Evolutionary conservation across 352 stramenopile genomes (phyloP), one percentile per base, ranked within the genome.

Genomic region (Pythium vanterpoolii): DNA sequence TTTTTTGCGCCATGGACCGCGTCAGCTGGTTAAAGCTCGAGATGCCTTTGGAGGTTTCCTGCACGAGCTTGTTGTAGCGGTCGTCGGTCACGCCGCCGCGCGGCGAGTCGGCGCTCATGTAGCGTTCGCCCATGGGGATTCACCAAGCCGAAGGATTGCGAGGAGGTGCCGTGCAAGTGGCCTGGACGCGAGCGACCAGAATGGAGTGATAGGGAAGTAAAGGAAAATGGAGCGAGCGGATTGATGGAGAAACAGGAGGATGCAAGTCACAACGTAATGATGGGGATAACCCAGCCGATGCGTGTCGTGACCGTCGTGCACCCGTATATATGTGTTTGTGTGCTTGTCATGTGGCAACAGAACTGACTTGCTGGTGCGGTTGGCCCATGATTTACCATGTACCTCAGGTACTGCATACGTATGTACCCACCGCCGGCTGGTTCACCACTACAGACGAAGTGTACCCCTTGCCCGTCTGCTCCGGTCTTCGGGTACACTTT

Each of bases 21-120:
- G 85, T 92, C 61, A 92, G 71, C 67, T 90, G 82, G 67, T 91
- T 92, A 64, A 95, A 92, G 64, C 70, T 87, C 57, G 81, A 87
- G 70, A 95, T 95, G 71, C 79, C 85, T 60, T 93, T 93, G 56
- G 79, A 90, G 19, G 81, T 93, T 72, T 90, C 83, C 46, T 77
- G 68, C 57, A 89, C 77, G 61, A 93, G 81, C 70, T 90, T 90
- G 53, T 60, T 54, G 67, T 84, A 90, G 54, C 73, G 75, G 27
- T 93, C 83, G 53, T 89, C 77, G 18, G 79, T 72, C 55, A 84
- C 40, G 52, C 40, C 27, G 45, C 45, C 68, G 52, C 71, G 74
- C 44, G 83, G 83, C 28, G 83, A 93, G 30, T 86, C 61, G 31
- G 71, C 72, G n/a, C 71, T 72, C 30, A 73, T 76, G 52, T 93